Conservation (phyloP, 768 basidiomycete species). For the Boletus reticulatus region DNA sequence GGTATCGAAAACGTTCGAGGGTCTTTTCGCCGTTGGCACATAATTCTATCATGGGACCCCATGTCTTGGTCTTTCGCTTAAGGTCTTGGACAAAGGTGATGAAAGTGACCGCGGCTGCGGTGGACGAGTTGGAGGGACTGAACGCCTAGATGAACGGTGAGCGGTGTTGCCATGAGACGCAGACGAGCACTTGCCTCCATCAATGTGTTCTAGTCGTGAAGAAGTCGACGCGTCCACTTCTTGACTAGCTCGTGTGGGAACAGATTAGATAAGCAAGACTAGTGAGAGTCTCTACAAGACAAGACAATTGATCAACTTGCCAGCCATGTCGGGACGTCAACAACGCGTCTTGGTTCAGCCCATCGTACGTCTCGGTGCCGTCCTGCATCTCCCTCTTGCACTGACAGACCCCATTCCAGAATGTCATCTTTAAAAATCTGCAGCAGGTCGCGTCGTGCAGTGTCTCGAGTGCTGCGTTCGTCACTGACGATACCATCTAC, state of each 20-base stretch:
- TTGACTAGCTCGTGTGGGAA: constrained; percentile 21
- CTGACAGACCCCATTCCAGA: constrained; percentile 44
- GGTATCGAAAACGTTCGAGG: constrained; percentile 93
- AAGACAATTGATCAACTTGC: background rate
- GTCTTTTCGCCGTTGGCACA: constrained; percentile 97
- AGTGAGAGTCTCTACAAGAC: no score
- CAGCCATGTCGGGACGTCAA: constrained; percentile 86
- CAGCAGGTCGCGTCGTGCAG: constrained; percentile 58
- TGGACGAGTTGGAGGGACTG: constrained; percentile 83
- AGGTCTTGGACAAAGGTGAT: constrained; percentile 99
- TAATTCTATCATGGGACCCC: constrained; percentile 94
- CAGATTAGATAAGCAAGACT: background rate
- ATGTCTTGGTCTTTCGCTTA: constrained; percentile 94
- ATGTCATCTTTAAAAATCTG: constrained; percentile 97
- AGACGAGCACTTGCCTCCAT: constrained; percentile 27
- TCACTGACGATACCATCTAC: constrained; percentile 14
- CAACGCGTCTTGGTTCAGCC: constrained; percentile 99
- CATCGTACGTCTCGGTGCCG: constrained; percentile 67
- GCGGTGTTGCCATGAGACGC: background rate
- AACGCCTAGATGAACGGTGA: constrained; percentile 45
- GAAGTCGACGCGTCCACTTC: constrained; percentile 17
- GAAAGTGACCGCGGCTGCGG: constrained; percentile 96
- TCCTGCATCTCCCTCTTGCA: background rate
- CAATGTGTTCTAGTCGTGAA: constrained; percentile 16
- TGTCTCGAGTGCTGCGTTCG: background rate